Evolutionary conservation across 441 rosid species (phyloP), one percentile per base, ranked within the genome.

Genomic region (Syzygium syzygioides): DNA sequence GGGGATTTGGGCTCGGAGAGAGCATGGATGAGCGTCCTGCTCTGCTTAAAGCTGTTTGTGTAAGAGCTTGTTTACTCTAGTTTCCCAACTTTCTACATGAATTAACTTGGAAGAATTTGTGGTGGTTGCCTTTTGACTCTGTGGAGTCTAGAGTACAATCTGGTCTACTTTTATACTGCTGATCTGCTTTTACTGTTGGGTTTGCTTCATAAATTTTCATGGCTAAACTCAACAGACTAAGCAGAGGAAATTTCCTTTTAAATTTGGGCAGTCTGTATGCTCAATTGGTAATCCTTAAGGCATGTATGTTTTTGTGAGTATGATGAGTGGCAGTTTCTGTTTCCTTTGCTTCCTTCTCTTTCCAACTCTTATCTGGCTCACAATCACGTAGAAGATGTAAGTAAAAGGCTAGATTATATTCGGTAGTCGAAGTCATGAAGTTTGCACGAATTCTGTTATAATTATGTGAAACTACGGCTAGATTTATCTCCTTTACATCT

Each of bases 1-100:
- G 97, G 91, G 98, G 97, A 32, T 95, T 96, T 93, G 98, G 98
- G 79, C 93, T 96, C 85, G 98, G 96, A 89, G 96, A 96, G 89
- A 93, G 95, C 93, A 94, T 91, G 94, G 95, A 93, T 84, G 95
- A 95, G 89, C 95, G 95, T 53, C 92, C 95, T 89, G 88, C 90
- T 91, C 94, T 96, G 85, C 94, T 95, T 86, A 91, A 92, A 87
- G 91, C 91, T 89, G 95, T 95, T 90, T 94, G 93, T 66, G 98
- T 96, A 90, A 93, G 95, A 41, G 76, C 86, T 15, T 55, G 53
- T 79, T 52, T 79, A 34, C 55, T 48, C 55, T 88, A 56, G 59
- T 64, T 9, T 62, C 53, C 25, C 18, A 12, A 88, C 23, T 19
- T 87, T 41, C 62, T 45, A 62, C 88, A 1, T 87, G 60, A 53